These are phyloP conservation scores for Plasmodium berghei DNA, from an alignment of 169 alveolate genomes.

Conservation along the genomic window DNA sequence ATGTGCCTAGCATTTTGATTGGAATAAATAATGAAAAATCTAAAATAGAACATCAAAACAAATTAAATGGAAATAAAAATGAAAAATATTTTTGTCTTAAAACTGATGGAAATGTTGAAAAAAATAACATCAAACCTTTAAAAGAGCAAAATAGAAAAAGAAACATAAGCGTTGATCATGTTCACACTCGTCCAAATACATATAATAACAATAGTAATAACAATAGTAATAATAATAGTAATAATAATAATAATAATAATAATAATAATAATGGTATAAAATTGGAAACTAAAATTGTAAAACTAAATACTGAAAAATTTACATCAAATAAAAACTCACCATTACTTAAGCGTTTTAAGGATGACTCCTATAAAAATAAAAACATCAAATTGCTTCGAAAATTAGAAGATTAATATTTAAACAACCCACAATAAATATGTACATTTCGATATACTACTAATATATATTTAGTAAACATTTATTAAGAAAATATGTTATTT, in stretches of 20 bases:
- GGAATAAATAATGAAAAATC: neutral
- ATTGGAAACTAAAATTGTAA: no score
- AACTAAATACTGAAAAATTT: no score
- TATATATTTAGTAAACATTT: no score
- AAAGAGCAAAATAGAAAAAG: slow-evolving; percentile 9
- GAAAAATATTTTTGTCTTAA: neutral
- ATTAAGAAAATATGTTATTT: no score
- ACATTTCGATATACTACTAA: no score
- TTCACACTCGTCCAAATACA: neutral
- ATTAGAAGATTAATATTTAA: slow-evolving; percentile 5
- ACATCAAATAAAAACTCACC: slow-evolving; percentile 31
- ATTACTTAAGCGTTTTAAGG: slow-evolving; percentile 22
- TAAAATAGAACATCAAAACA: no score
- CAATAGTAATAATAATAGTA: neutral
- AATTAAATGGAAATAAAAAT: slow-evolving; percentile 1
- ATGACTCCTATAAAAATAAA: slow-evolving; percentile 37
- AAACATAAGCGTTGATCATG: slow-evolving; percentile 6
- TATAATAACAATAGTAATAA: neutral
- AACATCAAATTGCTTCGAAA: slow-evolving; percentile 27
- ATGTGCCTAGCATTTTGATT: neutral
- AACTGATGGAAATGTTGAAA: neutral
- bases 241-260: neutral
- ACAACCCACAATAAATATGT: no score
- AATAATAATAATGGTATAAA: no score
- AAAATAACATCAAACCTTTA: neutral